phyloP scores from a whole-genome alignment of 2,329 filamentous ascomycete genomes.

The Aspergillus sp. region DNA sequence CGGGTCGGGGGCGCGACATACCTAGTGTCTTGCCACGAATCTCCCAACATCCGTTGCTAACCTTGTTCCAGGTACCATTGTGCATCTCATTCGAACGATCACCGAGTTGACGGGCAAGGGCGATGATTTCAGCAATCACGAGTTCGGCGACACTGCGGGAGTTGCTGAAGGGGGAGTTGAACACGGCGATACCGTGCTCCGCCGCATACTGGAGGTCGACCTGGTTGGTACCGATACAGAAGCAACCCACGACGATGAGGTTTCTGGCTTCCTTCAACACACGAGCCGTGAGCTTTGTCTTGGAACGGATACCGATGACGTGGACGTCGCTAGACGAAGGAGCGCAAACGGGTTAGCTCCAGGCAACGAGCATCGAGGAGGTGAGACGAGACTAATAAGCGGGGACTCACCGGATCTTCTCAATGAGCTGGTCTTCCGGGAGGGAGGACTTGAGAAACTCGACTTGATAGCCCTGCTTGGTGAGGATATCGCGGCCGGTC shows the following conservation, averaged over 20 bases:
- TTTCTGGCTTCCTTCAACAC: constrained; percentile 89
- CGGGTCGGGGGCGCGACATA: constrained; percentile 31
- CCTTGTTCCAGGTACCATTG: constrained; percentile 94
- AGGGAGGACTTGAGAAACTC: constrained; percentile 86
- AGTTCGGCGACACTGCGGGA: constrained; percentile 95
- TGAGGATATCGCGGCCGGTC: constrained; percentile 79
- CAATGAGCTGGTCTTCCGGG: constrained; percentile 87
- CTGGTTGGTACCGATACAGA: constrained; percentile 89
- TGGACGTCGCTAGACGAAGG: constrained; percentile 70
- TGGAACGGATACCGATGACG: constrained; percentile 96
- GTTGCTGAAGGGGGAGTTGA: constrained; percentile 99
- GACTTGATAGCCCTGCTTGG: constrained; percentile 88
- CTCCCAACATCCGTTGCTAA: constrained; percentile 95
- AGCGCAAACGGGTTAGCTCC: constrained; percentile 8
- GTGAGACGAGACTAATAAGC: background rate
- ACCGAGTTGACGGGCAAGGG: constrained; percentile 83
- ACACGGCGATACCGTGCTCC: constrained; percentile 77
- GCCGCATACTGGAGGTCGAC: constrained; percentile 45
- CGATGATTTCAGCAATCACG: constrained; percentile 91
- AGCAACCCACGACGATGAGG: constrained; percentile 92
- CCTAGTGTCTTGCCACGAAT: constrained; percentile 95
- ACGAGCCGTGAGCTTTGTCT: constrained; percentile 86
- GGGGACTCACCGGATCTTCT: constrained; percentile 78
- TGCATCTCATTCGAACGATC: constrained; percentile 95
- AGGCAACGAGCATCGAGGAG: constrained; percentile 2